Evolutionary conservation across 805 yeast genomes (phyloP).

Genomic region (Sugiyamaella smithiae): DNA sequence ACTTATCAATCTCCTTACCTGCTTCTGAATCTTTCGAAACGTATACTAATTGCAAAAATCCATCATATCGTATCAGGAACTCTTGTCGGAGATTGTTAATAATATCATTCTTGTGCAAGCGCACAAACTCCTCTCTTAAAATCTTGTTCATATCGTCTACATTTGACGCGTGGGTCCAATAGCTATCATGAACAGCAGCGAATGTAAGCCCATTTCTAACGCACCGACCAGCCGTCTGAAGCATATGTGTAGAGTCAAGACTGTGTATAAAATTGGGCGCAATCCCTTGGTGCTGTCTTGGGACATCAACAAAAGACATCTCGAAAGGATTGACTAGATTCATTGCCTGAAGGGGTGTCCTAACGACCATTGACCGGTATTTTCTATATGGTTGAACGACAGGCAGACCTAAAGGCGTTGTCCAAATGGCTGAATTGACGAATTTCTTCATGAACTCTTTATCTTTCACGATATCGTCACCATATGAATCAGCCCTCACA

Average conservation of each 20-base stretch:
- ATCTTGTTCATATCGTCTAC: slow-evolving; percentile 64
- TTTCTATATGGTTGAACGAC: slow-evolving; percentile 91
- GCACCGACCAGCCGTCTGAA: slow-evolving; percentile 77
- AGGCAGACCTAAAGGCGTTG: slow-evolving; percentile 91
- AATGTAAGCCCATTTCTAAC: slow-evolving; percentile 56
- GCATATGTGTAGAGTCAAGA: slow-evolving; percentile 94
- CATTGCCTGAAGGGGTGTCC: slow-evolving; percentile 83
- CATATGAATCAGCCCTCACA: slow-evolving; percentile 59
- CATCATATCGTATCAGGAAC: slow-evolving; percentile 72
- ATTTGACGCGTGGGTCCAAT: slow-evolving; percentile 94
- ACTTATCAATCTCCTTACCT: background rate
- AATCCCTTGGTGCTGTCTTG: slow-evolving; percentile 86
- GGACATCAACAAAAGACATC: slow-evolving; percentile 71
- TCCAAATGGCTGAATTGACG: slow-evolving; percentile 91
- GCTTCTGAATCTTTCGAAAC: slow-evolving; percentile 41
- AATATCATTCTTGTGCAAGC: slow-evolving; percentile 68
- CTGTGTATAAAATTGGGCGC: slow-evolving; percentile 96
- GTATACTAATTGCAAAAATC: slow-evolving; percentile 59
- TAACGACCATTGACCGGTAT: slow-evolving; percentile 55
- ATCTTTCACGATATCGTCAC: slow-evolving; percentile 5
- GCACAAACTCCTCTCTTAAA: slow-evolving; percentile 75
- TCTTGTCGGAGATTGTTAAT: slow-evolving; percentile 68
- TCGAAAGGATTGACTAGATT: slow-evolving; percentile 81
- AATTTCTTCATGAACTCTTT: slow-evolving; percentile 37
- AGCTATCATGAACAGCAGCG: slow-evolving; percentile 96